These are phyloP conservation scores for Mucor circinelloides DNA, from an alignment of 371 early-diverging fungal genomes.

Conservation along the genomic window DNA sequence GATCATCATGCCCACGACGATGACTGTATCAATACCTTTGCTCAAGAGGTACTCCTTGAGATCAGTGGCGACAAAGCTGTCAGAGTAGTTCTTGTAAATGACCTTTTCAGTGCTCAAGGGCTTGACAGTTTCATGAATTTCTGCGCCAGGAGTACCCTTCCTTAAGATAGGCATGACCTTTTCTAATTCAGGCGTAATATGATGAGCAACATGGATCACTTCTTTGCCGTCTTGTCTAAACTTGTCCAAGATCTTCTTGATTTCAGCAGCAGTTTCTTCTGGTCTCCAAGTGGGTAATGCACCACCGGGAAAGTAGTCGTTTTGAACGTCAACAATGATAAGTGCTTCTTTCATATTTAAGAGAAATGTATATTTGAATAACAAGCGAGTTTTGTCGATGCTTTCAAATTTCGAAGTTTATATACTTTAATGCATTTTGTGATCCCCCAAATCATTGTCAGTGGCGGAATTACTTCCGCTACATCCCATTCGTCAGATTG, in stretches of 20 bases:
- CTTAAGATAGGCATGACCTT: background rate
- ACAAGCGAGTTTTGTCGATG: too few species aligned
- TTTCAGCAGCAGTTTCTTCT: slow-evolving; percentile 4
- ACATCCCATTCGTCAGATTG: too few species aligned
- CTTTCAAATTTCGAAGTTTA: too few species aligned
- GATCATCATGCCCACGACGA: slow-evolving; percentile 13
- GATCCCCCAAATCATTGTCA: too few species aligned
- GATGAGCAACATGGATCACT: background rate
- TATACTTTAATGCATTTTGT: too few species aligned
- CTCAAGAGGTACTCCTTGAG: slow-evolving; percentile 12
- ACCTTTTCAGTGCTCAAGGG: slow-evolving; percentile 3
- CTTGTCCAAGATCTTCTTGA: slow-evolving; percentile 5
- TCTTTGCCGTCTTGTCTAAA: slow-evolving; percentile 10
- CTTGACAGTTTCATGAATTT: slow-evolving; percentile 4
- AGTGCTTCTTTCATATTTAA: slow-evolving; percentile 12
- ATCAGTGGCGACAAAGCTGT: slow-evolving; percentile 10
- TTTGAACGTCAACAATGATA: slow-evolving; percentile 16
- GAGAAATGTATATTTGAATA: background rate
- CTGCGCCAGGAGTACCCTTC: background rate
- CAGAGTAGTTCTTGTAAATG: slow-evolving; percentile 2
- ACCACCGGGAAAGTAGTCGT: slow-evolving; percentile 15
- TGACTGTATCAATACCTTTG: slow-evolving; percentile 3
- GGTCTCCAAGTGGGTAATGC: slow-evolving; percentile 1
- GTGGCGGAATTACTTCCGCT: too few species aligned
- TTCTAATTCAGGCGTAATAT: background rate